Evolutionary conservation across 768 basidiomycete species (phyloP), one percentile per base, ranked within the genome.

Genomic region (Cyclocybe cylindracea): DNA sequence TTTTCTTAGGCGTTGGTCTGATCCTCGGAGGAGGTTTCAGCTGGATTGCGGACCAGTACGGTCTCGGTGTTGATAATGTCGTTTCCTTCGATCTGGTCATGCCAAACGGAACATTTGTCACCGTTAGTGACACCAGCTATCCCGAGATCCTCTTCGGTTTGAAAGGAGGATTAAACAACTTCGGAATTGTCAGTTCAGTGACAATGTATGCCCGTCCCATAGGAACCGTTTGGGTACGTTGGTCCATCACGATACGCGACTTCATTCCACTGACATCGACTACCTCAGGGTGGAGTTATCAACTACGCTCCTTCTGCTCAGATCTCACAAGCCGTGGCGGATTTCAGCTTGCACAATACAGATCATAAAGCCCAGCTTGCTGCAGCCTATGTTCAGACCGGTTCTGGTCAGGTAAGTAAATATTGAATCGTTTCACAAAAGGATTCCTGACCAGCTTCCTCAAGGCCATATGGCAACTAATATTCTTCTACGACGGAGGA

Each of bases 101-200:
- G 39, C 83, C 84, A 0, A 74, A 74, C 53, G 84, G 84, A 6
- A 70, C 65, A 0, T 61, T 80, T 1, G 59, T 63, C 0, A 63
- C 54, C 7, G 71, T 76, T 3, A 76, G 69, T 1, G 51, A 67
- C 19, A 42, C 48, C 2, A 65, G 66, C 0, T 61, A 77, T 39
- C 50, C 73, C 0, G 66, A 74, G 19, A 58, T 80, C 1, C 78
- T 78, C 61, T 76, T 72, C 41, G 78, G 68, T 0, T 50, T 78
- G 2, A 54, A 85, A 81, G 86, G 85, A 32, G 85, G 84, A 8
- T 62, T 73, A 56, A 85, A 87, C 55, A 87, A 87, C 54, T 86
- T 84, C 51, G 75, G 70, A 48, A 46, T 61, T 51, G 34, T 52
- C 10, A 42, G 35, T 13, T 39, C 29, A 2, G 19, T 53, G 9